These are phyloP conservation scores for Phlegmacium glaucopus DNA, from an alignment of 768 basidiomycete genomes.

Conservation along the genomic window DNA sequence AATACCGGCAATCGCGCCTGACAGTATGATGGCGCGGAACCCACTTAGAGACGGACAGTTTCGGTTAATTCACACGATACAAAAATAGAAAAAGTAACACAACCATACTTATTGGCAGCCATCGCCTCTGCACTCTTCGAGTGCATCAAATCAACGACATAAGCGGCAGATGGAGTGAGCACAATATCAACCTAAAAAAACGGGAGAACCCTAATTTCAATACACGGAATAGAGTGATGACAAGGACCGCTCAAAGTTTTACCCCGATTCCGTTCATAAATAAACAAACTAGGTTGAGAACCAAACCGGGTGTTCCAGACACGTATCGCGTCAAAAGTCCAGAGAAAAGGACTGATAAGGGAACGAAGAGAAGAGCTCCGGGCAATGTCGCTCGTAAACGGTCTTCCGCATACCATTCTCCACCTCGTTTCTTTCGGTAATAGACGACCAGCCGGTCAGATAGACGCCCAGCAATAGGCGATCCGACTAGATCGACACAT, in stretches of 20 bases:
- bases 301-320: slow-evolving; percentile 41
- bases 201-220: not conserved
- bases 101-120: slow-evolving; percentile 48
- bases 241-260: slow-evolving; percentile 14
- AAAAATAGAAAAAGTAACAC: not conserved
- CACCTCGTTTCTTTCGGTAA: slow-evolving; percentile 43
- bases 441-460: slow-evolving; percentile 49
- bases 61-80: not conserved
- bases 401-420: slow-evolving; percentile 63
- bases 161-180: slow-evolving; percentile 48
- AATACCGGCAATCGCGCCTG: slow-evolving; percentile 37
- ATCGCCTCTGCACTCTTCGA: slow-evolving; percentile 55
- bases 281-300: slow-evolving; percentile 46
- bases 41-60: slow-evolving; percentile 31
- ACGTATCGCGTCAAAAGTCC: slow-evolving; percentile 49
- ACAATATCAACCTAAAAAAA: slow-evolving; percentile 46
- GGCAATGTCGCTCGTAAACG: slow-evolving; percentile 48
- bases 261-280: slow-evolving; percentile 65
- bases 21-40: slow-evolving; percentile 38
- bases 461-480: slow-evolving; percentile 23
- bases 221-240: too few species aligned
- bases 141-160: slow-evolving; percentile 54
- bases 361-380: slow-evolving; percentile 45
- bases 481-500: slow-evolving; percentile 9
- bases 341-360: slow-evolving; percentile 42